Evolutionary conservation across 75 land plant genomes (phyloP).

Genomic region (Cunninghamia lanceolata): DNA sequence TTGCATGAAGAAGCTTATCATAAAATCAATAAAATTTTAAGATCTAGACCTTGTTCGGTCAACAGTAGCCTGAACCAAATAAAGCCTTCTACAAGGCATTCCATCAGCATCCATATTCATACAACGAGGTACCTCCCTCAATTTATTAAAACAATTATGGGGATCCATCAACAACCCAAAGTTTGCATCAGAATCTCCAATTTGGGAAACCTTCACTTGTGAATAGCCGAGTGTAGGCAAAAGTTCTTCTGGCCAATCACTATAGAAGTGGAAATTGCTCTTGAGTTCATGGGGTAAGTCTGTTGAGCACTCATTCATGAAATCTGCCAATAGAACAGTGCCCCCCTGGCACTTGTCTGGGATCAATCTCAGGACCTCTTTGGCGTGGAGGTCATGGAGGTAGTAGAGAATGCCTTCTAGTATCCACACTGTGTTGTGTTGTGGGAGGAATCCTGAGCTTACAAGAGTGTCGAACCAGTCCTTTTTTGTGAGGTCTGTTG

Average conservation of each 20-base stretch:
- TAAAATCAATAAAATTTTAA: not conserved
- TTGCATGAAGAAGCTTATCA: not conserved
- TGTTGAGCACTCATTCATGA: slow-evolving; percentile 78
- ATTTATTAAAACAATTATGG: slow-evolving; percentile 62
- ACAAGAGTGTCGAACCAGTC: slow-evolving; percentile 71
- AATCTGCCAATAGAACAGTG: slow-evolving; percentile 72
- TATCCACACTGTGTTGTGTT: slow-evolving; percentile 65
- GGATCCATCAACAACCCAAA: slow-evolving; percentile 72
- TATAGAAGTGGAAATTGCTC: slow-evolving; percentile 65
- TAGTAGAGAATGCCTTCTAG: slow-evolving; percentile 84
- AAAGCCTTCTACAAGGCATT: slow-evolving; percentile 71
- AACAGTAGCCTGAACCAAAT: slow-evolving; percentile 57
- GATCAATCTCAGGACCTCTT: slow-evolving; percentile 54
- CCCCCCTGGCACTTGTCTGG: slow-evolving; percentile 39
- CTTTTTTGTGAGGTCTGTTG: slow-evolving; percentile 50
- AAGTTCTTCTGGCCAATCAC: slow-evolving; percentile 86
- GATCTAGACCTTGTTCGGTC: not conserved
- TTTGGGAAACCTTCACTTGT: slow-evolving; percentile 76
- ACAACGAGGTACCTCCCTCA: slow-evolving; percentile 59
- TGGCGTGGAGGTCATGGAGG: slow-evolving; percentile 58
- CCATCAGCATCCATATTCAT: slow-evolving; percentile 62
- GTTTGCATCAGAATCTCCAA: slow-evolving; percentile 82
- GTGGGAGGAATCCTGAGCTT: slow-evolving; percentile 40
- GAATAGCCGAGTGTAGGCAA: slow-evolving; percentile 67
- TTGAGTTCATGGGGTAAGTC: slow-evolving; percentile 34